These are phyloP conservation scores for Saccharomycopsis microspora DNA, from an alignment of 805 yeast species.

Conservation along the genomic window DNA sequence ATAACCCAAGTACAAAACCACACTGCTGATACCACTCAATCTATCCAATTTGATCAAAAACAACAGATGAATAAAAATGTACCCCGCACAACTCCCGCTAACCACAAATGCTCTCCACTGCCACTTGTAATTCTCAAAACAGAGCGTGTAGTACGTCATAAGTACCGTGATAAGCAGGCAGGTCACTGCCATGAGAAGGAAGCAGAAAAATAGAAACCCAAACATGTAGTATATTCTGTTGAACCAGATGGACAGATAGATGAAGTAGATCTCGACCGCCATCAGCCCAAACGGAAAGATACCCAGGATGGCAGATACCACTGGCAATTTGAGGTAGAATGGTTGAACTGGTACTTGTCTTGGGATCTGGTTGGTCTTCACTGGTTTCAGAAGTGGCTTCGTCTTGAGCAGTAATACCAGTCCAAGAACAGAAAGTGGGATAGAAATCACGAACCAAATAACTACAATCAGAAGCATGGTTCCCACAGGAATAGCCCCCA, in stretches of 20 bases:
- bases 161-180: slow-evolving; percentile 72
- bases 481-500: slow-evolving; percentile 92
- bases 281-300: slow-evolving; percentile 91
- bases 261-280: slow-evolving; percentile 90
- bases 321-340: slow-evolving; percentile 59
- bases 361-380: slow-evolving; percentile 89
- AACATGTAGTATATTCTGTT: slow-evolving; percentile 93
- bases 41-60: slow-evolving; percentile 52
- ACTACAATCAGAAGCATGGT: slow-evolving; percentile 72
- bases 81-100: slow-evolving; percentile 82
- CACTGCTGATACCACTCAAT: slow-evolving; percentile 63
- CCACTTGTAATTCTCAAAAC: slow-evolving; percentile 92
- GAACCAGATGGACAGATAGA: slow-evolving; percentile 86
- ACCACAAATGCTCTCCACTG: slow-evolving; percentile 87
- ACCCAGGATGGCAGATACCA: slow-evolving; percentile 69
- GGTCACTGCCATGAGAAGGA: slow-evolving; percentile 70
- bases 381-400: slow-evolving; percentile 55
- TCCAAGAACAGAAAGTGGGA: slow-evolving; percentile 80
- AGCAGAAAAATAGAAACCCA: slow-evolving; percentile 88
- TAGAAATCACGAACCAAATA: slow-evolving; percentile 78
- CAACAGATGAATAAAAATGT: slow-evolving; percentile 76
- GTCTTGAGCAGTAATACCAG: slow-evolving; percentile 62
- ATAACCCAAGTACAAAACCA: slow-evolving; percentile 76
- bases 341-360: slow-evolving; percentile 93
- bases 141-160: slow-evolving; percentile 72